phyloP scores from a whole-genome alignment of 2,329 filamentous ascomycete species.

The Talaromyces atroroseus region DNA sequence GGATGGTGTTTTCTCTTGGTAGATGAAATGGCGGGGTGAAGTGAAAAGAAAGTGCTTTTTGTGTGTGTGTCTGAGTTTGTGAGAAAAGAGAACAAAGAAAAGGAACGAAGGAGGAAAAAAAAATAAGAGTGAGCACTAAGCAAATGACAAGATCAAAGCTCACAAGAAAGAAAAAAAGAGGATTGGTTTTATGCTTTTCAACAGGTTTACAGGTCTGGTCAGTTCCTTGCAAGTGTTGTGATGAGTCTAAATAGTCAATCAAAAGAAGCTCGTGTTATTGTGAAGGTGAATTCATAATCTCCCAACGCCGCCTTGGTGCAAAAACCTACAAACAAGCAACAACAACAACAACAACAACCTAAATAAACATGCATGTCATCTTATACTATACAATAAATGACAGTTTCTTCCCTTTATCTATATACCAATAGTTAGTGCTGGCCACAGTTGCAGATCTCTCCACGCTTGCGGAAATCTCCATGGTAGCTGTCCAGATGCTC shows the following conservation, averaged over 20 bases:
- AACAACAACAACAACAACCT: neutral
- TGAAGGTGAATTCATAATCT: neutral
- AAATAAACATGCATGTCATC: neutral
- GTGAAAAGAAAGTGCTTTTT: neutral
- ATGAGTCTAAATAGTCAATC: neutral
- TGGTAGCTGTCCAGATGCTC: conserved; percentile 41
- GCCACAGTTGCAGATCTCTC: conserved; percentile 10
- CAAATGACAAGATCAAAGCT: neutral
- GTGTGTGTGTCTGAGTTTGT: neutral
- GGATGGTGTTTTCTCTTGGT: neutral
- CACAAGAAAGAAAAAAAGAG: neutral
- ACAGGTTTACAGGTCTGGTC: neutral
- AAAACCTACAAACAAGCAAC: neutral
- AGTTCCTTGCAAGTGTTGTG: neutral
- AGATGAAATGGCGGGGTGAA: neutral
- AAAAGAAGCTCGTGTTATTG: neutral
- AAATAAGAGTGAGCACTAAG: neutral
- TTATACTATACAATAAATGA: neutral
- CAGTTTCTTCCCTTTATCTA: neutral
- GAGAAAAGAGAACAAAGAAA: neutral
- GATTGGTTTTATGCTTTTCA: neutral
- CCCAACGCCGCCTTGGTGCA: neutral
- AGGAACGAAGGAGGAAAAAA: neutral
- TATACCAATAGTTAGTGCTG: conserved; percentile 1
- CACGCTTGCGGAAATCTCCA: conserved; percentile 34